A percentile compares a stretch with the other conserved stretches of the same genome.
These are phyloP conservation scores for Candida tallmaniae DNA, from an alignment of 805 yeast genomes.

Conservation along the genomic window DNA sequence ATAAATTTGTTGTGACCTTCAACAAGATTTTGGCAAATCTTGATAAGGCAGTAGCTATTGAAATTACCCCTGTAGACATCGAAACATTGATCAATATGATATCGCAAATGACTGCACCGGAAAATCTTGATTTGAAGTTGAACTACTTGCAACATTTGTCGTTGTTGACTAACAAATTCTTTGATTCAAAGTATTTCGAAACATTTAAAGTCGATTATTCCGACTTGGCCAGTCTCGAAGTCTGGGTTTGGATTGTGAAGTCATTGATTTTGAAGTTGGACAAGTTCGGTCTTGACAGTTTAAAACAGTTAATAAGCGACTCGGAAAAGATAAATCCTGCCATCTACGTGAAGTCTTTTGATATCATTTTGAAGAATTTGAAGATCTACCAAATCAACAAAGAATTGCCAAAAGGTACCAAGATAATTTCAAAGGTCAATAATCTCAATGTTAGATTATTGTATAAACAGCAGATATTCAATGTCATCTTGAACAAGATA, in stretches of 20 bases:
- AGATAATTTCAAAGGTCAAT: constrained; percentile 38
- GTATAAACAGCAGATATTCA: constrained; percentile 79
- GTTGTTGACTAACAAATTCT: constrained; percentile 47
- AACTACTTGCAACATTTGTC: constrained; percentile 55
- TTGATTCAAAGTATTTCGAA: constrained; percentile 3
- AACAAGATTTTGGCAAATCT: constrained; percentile 49
- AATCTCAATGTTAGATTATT: constrained; percentile 61
- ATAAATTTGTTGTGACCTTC: constrained; percentile 34
- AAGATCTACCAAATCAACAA: constrained; percentile 43
- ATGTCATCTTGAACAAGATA: constrained; percentile 49
- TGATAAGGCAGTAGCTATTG: constrained; percentile 35
- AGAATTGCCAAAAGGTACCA: constrained; percentile 25
- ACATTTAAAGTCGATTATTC: not conserved
- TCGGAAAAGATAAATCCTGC: constrained; percentile 7
- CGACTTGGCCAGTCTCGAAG: constrained; percentile 42
- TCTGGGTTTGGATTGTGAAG: constrained; percentile 65
- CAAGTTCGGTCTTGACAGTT: constrained; percentile 19
- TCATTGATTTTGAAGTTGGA: constrained; percentile 62
- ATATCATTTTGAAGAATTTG: constrained; percentile 64
- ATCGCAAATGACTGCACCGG: not conserved
- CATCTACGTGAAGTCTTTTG: constrained; percentile 49
- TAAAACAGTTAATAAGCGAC: constrained; percentile 18
- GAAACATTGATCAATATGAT: constrained; percentile 9
- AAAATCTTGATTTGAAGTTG: constrained; percentile 31
- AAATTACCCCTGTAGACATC: constrained; percentile 3